phyloP scores from a whole-genome alignment of 345 rosid species.

The Pelargonium nanum region DNA sequence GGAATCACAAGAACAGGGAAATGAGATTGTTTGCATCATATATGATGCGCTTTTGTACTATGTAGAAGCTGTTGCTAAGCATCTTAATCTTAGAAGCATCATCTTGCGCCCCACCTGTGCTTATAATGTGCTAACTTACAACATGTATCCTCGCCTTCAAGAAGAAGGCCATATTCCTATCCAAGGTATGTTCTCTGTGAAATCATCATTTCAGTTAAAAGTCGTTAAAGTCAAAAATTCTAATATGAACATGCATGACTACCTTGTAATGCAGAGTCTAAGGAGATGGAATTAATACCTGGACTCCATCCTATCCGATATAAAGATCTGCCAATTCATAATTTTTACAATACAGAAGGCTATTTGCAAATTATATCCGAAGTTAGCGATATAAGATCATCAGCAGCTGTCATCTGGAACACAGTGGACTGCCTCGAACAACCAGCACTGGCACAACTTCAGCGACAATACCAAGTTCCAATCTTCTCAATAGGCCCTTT shows the following conservation, averaged over 20 bases:
- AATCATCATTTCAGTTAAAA: not conserved
- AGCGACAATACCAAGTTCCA: conserved; percentile 13
- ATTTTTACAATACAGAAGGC: conserved; percentile 16
- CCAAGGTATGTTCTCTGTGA: conserved; percentile 6
- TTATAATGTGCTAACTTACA: conserved; percentile 5
- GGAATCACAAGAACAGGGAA: conserved; percentile 3
- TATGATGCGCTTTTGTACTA: conserved; percentile 24
- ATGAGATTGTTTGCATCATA: conserved; percentile 12
- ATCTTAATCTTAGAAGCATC: conserved; percentile 17
- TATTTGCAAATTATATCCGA: conserved; percentile 12
- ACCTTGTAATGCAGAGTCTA: conserved; percentile 9
- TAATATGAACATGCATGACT: not conserved
- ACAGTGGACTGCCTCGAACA: conserved; percentile 24
- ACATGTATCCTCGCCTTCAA: conserved; percentile 5
- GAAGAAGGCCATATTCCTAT: conserved; percentile 15
- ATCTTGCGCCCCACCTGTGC: conserved; percentile 16
- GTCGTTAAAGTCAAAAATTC: not conserved
- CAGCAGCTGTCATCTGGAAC: conserved; percentile 22
- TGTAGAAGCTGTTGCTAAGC: conserved; percentile 16
- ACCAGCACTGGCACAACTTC: conserved; percentile 10
- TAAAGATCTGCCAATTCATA: conserved; percentile 25
- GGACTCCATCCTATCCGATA: conserved; percentile 20
- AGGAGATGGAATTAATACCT: conserved; percentile 14
- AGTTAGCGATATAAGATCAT: conserved; percentile 11
- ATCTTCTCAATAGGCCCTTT: conserved; percentile 24